Evolutionary conservation across 75 land plant genomes (phyloP).

Genomic region (Sequoiadendron giganteum): DNA sequence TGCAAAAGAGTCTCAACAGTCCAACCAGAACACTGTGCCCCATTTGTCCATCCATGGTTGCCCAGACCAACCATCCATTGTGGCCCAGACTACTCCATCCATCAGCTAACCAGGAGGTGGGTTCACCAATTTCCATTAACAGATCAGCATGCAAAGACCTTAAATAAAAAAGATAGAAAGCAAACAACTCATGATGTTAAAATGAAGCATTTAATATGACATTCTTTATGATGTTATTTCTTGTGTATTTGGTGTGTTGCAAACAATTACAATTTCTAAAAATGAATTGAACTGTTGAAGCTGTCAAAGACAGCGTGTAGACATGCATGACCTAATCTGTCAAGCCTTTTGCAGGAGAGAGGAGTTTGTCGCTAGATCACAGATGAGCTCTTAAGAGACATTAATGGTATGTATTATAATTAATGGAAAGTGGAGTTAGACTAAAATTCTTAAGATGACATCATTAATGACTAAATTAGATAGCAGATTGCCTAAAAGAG

Average conservation of each 20-base stretch:
- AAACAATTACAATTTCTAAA: neutral
- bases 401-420: too few relatives aligned
- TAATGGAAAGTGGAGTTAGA: neutral
- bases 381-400: neutral
- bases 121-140: neutral
- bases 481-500: neutral
- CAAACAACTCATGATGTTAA: neutral
- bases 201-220: neutral
- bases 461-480: neutral
- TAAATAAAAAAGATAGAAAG: neutral
- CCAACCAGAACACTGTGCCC: neutral
- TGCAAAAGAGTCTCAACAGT: neutral
- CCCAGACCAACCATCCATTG: neutral
- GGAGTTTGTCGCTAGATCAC: neutral
- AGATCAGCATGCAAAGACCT: neutral
- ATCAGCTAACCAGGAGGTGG: neutral
- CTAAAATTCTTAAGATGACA: too few relatives aligned
- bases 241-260: neutral
- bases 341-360: neutral
- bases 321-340: neutral
- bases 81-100: neutral
- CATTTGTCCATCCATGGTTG: neutral
- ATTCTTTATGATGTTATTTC: neutral
- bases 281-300: too few relatives aligned
- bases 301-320: neutral